A percentile compares a stretch with the other conserved stretches of the same genome.
Conservation (phyloP, 169 alveolate species). For the Theileria equi region DNA sequence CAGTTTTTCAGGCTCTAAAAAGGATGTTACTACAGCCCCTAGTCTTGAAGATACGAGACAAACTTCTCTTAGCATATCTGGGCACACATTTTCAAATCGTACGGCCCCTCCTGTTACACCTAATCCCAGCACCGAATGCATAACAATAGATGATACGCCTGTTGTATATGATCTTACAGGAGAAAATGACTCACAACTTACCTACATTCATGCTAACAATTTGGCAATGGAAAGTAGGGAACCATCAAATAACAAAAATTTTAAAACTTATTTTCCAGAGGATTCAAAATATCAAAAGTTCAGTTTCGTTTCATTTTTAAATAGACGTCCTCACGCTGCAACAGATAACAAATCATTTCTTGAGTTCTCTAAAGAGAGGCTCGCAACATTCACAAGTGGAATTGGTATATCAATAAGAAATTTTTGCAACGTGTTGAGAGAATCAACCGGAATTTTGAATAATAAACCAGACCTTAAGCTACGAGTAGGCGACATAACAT, state of each 20-base stretch:
- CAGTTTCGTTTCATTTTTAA: constrained; percentile 21
- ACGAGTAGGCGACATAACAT: background rate
- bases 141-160: no score
- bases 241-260: background rate
- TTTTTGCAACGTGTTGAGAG: background rate
- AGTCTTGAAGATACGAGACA: no score
- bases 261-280: constrained; percentile 40
- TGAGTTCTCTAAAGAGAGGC: background rate
- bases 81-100: no score
- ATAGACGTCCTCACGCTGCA: background rate
- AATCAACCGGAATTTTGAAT: background rate
- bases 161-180: no score
- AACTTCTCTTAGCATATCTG: no score
- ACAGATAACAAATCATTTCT: constrained; percentile 13
- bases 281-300: constrained; percentile 24
- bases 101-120: no score
- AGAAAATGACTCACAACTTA: no score
- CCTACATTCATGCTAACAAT: background rate
- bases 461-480: background rate
- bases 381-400: background rate
- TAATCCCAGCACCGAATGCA: no score
- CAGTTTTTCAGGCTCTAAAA: background rate
- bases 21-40: no score
- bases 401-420: background rate
- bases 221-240: background rate